Evolutionary conservation across 345 rosid species (phyloP), one percentile per base, ranked within the genome.

Genomic region (Orychophragmus violaceus): DNA sequence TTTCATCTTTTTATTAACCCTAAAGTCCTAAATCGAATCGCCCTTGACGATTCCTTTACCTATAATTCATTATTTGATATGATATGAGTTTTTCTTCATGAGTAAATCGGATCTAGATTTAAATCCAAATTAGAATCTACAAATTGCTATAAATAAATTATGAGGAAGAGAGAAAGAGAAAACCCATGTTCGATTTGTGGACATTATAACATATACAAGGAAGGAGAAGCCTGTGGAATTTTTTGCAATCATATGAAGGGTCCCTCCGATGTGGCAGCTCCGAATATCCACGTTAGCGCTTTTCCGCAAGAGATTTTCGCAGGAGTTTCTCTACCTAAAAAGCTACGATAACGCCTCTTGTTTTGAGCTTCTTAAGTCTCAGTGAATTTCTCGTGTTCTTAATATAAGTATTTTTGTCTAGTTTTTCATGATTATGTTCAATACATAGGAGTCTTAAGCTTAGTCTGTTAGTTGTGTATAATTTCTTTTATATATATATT

Each of bases 131-230:
- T n/a, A n/a, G n/a, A n/a, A n/a, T n/a, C n/a, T n/a, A n/a, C n/a
- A n/a, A n/a, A n/a, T n/a, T n/a, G n/a, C 39, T 13, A 33, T 10
- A 35, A 3, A n/a, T 4, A 2, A 13, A 55, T 23, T 21, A 90
- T 90, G 99, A 88, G 96, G 87, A 94, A 94, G 85, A 83, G 99
- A 75, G 99, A 90, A 73, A 83, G 99, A 64, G 99, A 94, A 69
- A 94, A 94, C 72, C 99, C 99, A 2, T 94, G 99, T 56, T 93
- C 88, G 53, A 82, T 94, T 53, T 94, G 99, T 44, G 97, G 97
- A 10, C 99, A 94, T 81, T 94, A 88, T 72, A 97, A 94, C 85
- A 90, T 91, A 81, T 91, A 84, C 81, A 97, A 94, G 78, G 95
- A 87, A 77, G 99, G 99, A 0, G 97, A 94, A 78, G 95, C 89